Conservation (phyloP, 371 early-diverging fungal species). For the Mucor plumbeus region DNA sequence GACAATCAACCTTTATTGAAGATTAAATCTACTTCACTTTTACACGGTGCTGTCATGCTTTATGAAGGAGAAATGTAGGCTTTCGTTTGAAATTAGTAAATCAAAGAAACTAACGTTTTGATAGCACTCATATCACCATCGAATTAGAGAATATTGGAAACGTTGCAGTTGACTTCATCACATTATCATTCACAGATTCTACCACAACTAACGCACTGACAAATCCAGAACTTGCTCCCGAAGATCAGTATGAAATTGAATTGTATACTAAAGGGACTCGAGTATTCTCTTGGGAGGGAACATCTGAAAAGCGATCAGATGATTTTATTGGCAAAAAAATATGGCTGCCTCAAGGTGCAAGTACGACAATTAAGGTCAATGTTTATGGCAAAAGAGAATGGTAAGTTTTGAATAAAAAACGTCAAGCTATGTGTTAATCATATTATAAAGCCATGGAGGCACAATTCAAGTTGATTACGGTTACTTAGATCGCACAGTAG, state of each 20-base stretch:
- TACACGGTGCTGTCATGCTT: constrained; percentile 78
- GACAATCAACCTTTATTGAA: constrained; percentile 74
- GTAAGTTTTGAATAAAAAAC: background rate
- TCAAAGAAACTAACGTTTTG: background rate
- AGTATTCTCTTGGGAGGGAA: constrained; percentile 73
- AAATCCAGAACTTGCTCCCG: constrained; percentile 66
- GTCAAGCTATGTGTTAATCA: too few species aligned
- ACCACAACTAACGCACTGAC: constrained; percentile 54
- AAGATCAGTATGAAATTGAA: constrained; percentile 83
- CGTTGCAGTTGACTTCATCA: constrained; percentile 74
- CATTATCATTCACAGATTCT: constrained; percentile 73
- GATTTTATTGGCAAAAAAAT: constrained; percentile 30
- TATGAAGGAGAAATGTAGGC: constrained; percentile 76
- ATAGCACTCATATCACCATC: constrained; percentile 53
- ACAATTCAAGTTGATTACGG: constrained; percentile 78
- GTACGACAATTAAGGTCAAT: constrained; percentile 57
- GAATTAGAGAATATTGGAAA: constrained; percentile 78
- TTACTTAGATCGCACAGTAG: constrained; percentile 45
- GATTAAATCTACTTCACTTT: constrained; percentile 63
- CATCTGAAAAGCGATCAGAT: constrained; percentile 13
- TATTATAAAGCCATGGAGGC: constrained; percentile 57
- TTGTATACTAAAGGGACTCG: constrained; percentile 66
- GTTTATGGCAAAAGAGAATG: constrained; percentile 73
- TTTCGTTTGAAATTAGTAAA: background rate
- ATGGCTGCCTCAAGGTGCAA: constrained; percentile 60